Conservation (phyloP, 202 grass and related monocot genomes). For the Musa balbisiana region DNA sequence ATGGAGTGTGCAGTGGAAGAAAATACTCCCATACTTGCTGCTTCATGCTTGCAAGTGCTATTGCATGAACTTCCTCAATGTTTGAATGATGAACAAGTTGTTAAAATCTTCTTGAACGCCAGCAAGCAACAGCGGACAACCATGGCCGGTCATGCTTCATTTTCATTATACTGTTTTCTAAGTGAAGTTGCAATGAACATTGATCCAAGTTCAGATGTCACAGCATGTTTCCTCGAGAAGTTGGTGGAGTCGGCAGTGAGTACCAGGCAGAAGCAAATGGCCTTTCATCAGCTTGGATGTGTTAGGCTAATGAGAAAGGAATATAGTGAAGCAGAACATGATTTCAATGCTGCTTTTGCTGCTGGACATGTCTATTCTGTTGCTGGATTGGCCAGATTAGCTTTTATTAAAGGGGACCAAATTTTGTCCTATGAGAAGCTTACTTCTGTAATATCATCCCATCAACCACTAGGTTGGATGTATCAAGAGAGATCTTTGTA, state of each 20-base stretch:
- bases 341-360: slow-evolving; percentile 71
- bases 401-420: slow-evolving; percentile 58
- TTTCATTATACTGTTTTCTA: slow-evolving; percentile 86
- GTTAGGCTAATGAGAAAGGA: slow-evolving; percentile 65
- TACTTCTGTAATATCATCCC: slow-evolving; percentile 71
- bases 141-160: slow-evolving; percentile 65
- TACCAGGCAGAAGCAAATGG: slow-evolving; percentile 69
- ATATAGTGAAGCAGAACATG: slow-evolving; percentile 56
- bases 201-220: slow-evolving; percentile 61
- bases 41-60: slow-evolving; percentile 82
- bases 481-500: slow-evolving; percentile 92
- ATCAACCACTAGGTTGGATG: slow-evolving; percentile 91
- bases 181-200: slow-evolving; percentile 74
- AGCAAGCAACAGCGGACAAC: slow-evolving; percentile 67
- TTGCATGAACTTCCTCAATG: slow-evolving; percentile 79
- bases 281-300: slow-evolving; percentile 80
- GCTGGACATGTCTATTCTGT: slow-evolving; percentile 85
- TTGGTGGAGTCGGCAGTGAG: slow-evolving; percentile 74
- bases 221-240: slow-evolving; percentile 64
- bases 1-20: slow-evolving; percentile 96
- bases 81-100: slow-evolving; percentile 80
- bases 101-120: slow-evolving; percentile 65
- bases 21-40: slow-evolving; percentile 69
- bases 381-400: slow-evolving; percentile 70
- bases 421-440: slow-evolving; percentile 82